Evolutionary conservation across 2,329 filamentous ascomycete genomes (phyloP), one percentile per base, ranked within the genome.

Genomic region (Fusarium protoensiforme): DNA sequence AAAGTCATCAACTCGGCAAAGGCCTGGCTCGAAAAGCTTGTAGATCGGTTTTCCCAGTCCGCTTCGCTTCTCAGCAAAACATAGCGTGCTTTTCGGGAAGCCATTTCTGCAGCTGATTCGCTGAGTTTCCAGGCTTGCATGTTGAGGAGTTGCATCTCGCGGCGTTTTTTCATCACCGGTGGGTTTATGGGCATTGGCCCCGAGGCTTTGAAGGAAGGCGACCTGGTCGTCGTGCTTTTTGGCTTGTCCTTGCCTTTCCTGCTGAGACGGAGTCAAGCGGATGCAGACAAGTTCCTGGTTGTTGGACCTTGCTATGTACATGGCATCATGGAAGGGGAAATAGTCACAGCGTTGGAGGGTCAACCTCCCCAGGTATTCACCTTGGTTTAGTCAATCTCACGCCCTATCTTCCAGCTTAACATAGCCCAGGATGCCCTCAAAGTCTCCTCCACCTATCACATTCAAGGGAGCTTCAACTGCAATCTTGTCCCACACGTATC

Each of bases 241-340:
- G 46, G 46, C 2, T 53, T 31, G 11, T 31, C 27, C 10, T 31
- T 53, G 2, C 46, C 46, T 13, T 31, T 53, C 13, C 10, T 53
- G 16, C 27, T 53, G 5, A 27, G 46, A 31, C 18, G 7, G 22
- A 31, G 16, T 13, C 9, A 53, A 31, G 22, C 24, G 8, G 27
- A 20, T 31, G 27, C 18, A 31, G 18, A n/a, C 46, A 53, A 53
- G 46, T 53, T 53, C 20, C 16, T 53, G 5, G 46, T 53, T 31
- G 24, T 53, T 31, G 27, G 27, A 5, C 46, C 27, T 29, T 53
- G 46, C 46, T 53, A 53, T 53, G 16, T 31, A 53, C 46, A 53
- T 53, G 46, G 27, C 13, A 53, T 53, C 29, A 53, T 53, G 27
- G 46, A 53, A 8, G 46, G 46, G 46, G 46, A 31, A 14, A 16